Base-by-base conservation (phyloP, 306 rosid species). In the Malus fusca region DNA sequence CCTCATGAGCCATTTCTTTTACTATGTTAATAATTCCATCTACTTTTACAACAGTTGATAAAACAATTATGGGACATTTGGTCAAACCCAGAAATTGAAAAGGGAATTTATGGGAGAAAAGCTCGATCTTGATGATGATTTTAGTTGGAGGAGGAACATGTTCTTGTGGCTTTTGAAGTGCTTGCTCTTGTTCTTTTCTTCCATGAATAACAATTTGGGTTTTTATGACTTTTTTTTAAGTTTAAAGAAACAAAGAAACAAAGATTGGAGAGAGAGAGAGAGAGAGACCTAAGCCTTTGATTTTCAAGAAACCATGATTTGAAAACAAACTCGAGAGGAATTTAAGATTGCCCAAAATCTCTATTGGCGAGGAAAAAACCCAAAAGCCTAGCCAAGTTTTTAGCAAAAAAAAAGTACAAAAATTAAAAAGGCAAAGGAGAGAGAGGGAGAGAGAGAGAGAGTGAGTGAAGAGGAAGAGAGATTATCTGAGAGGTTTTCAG, bases 1-100 rank as follows among this genome's bases (percentile, higher is more conserved):
- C 93, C 68, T 80, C 55, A 51, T 51, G 84, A 56, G 80, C 83
- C 97, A 90, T 90, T 68, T 58, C 62, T 21, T 51, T 74, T 77
- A 18, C 82, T 83, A 69, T 77, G 75, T 72, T 58, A 8, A 22
- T 22, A 21, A 58, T n/a, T 79, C 85, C 90, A 86, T 86, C 82
- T 56, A 78, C 56, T 63, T 51, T 19, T 6, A 69, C 75, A 18
- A 43, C 17, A 53, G 15, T 62, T 31, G 66, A 64, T n/a, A 71
- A 71, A 33, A 52, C 17, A 58, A 58, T n/a, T 10, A 22, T 4
- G 28, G 11, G 37, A 14, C 14, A 60, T 46, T 14, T 37, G 25
- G 58, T 48, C 74, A 62, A 78, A 73, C 58, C 43, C 82, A 74
- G 78, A 74, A 75, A 51, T 26, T 15, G 23, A 25, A 44, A 68